phyloP scores from a whole-genome alignment of 495 filamentous ascomycete genomes.

The Lepraria neglecta region DNA sequence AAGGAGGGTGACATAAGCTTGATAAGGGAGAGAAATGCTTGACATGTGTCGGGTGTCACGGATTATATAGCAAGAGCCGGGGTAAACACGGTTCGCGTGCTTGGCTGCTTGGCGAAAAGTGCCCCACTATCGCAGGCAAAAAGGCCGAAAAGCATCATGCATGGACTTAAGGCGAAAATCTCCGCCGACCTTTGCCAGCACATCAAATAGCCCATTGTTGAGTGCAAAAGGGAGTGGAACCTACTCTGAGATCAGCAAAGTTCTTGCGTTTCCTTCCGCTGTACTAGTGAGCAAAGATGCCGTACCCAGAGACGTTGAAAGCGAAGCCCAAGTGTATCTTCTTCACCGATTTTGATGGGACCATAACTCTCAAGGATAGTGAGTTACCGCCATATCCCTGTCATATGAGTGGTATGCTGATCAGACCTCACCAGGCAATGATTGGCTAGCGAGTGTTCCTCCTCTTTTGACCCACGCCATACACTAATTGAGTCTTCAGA shows the following conservation, averaged over 20 bases:
- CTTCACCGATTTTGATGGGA: conserved; percentile 97
- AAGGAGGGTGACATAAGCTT: not conserved
- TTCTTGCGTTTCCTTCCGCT: not conserved
- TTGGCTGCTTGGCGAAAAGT: conserved; percentile 10
- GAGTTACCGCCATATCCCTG: conserved; percentile 28
- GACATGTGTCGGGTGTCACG: not conserved
- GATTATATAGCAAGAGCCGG: conserved; percentile 1
- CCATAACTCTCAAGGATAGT: conserved; percentile 84
- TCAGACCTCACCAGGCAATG: conserved; percentile 58
- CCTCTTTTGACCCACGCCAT: not conserved
- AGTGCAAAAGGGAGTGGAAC: not conserved
- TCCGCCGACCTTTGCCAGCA: not conserved
- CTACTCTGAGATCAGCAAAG: not conserved
- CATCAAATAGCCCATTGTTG: not conserved
- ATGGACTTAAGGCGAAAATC: not conserved
- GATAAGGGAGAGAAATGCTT: not conserved
- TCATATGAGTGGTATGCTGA: not conserved
- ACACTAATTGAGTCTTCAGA: conserved; percentile 41
- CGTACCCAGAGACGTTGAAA: conserved; percentile 39
- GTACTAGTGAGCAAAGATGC: conserved; percentile 21
- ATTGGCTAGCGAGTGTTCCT: conserved; percentile 57
- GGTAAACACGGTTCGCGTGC: conserved; percentile 10
- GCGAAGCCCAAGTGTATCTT: conserved; percentile 80
- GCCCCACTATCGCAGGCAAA: conserved; percentile 1
- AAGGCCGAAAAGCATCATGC: not conserved